Conservation (phyloP, 495 filamentous ascomycete genomes). For the Aspergillus cavernicola region DNA sequence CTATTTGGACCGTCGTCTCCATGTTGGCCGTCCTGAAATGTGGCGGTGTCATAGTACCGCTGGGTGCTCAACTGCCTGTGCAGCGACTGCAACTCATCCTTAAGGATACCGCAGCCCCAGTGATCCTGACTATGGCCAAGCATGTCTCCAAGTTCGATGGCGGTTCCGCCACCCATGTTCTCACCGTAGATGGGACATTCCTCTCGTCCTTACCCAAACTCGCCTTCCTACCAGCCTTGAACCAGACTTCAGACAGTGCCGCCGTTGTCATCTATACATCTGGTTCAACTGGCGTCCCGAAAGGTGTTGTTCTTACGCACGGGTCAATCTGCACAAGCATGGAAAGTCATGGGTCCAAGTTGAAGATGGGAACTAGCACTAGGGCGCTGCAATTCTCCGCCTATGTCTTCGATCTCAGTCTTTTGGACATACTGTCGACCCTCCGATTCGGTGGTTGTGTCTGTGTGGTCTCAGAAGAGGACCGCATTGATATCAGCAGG, state of each 20-base stretch:
- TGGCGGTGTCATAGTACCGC: constrained; percentile 43
- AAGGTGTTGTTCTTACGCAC: constrained; percentile 24
- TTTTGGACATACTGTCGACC: constrained; percentile 14
- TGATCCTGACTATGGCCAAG: constrained; percentile 1
- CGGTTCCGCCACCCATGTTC: neutral
- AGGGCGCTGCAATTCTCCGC: constrained; percentile 15
- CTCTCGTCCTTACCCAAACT: neutral
- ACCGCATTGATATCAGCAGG: constrained; percentile 7
- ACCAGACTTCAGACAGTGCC: constrained; percentile 4
- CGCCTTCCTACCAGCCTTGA: neutral
- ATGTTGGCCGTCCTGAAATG: constrained; percentile 44
- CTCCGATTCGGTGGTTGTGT: constrained; percentile 13
- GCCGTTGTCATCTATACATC: constrained; percentile 33
- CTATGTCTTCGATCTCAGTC: constrained; percentile 15
- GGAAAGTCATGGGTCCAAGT: constrained; percentile 8
- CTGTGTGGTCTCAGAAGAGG: constrained; percentile 15
- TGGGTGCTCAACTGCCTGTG: constrained; percentile 45
- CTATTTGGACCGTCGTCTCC: constrained; percentile 35
- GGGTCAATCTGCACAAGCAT: constrained; percentile 24
- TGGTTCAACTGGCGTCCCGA: constrained; percentile 32
- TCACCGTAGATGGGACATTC: neutral
- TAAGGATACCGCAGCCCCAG: constrained; percentile 15
- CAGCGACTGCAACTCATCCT: constrained; percentile 46
- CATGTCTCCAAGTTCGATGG: neutral
- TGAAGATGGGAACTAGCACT: neutral